A percentile compares a stretch with the other conserved stretches of the same genome.
Evolutionary conservation across 2,329 filamentous ascomycete species (phyloP).

Genomic region (Capronia coronata): DNA sequence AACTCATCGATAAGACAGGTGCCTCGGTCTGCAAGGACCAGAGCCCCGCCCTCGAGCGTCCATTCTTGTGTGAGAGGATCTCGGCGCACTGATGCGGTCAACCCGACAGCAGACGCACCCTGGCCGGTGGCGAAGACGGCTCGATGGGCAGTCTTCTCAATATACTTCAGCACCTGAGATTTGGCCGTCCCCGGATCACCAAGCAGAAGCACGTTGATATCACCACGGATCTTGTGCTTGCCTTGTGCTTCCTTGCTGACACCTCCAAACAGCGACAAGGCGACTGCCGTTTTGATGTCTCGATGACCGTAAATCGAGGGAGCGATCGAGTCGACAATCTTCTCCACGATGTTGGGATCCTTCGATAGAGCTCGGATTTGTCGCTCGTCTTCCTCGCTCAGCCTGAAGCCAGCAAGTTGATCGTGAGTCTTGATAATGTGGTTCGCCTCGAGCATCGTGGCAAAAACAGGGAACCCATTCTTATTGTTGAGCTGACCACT

Average conservation of each 20-base stretch:
- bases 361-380: constrained; percentile 80
- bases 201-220: constrained; percentile 94
- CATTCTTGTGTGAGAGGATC: constrained; percentile 95
- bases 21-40: constrained; percentile 89
- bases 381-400: constrained; percentile 92
- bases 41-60: constrained; percentile 91
- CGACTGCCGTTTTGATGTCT: constrained; percentile 95
- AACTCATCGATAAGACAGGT: constrained; percentile 98
- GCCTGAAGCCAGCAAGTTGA: constrained; percentile 88
- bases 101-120: constrained; percentile 92
- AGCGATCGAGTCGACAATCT: constrained; percentile 85
- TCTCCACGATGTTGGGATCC: constrained; percentile 87
- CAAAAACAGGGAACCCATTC: constrained; percentile 97
- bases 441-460: constrained; percentile 94
- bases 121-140: constrained; percentile 97
- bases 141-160: constrained; percentile 93
- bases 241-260: constrained; percentile 88
- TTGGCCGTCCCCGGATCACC: constrained; percentile 98
- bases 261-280: constrained; percentile 88
- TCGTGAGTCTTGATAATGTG: constrained; percentile 96
- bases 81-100: constrained; percentile 91
- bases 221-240: constrained; percentile 83
- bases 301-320: constrained; percentile 96
- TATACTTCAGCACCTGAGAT: constrained; percentile 94
- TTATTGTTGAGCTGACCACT: constrained; percentile 97